A percentile compares a stretch with the other conserved stretches of the same genome.
These are phyloP conservation scores for Diplodia intermedia DNA, from an alignment of 2,329 filamentous ascomycete genomes.

Conservation along the genomic window DNA sequence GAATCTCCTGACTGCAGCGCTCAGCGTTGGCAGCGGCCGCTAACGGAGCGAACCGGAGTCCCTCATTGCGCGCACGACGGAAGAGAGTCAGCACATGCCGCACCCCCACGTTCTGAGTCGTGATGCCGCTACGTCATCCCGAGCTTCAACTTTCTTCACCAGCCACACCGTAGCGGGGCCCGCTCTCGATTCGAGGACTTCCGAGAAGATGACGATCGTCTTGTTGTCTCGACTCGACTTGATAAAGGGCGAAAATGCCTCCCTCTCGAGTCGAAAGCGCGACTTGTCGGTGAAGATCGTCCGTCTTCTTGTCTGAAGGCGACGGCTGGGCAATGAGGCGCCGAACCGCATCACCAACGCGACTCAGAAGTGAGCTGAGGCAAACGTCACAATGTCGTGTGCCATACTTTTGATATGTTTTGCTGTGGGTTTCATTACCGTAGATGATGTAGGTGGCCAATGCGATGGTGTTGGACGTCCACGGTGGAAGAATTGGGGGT, in stretches of 20 bases:
- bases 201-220: constrained; percentile 6
- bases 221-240: constrained; percentile 15
- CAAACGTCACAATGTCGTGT: constrained; percentile 18
- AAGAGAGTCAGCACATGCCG: not conserved
- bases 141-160: not conserved
- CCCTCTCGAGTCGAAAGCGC: constrained; percentile 15
- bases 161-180: not conserved
- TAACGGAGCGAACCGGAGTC: constrained; percentile 18
- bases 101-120: constrained; percentile 24
- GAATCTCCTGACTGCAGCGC: constrained; percentile 7
- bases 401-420: not conserved
- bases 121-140: constrained; percentile 23
- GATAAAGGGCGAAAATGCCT: not conserved
- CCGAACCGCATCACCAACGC: constrained; percentile 14
- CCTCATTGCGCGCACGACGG: not conserved
- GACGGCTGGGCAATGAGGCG: not conserved
- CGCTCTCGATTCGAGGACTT: constrained; percentile 24
- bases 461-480: not conserved
- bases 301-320: constrained; percentile 1
- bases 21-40: not conserved
- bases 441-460: not conserved
- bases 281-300: constrained; percentile 1
- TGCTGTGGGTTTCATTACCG: not conserved
- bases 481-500: not conserved
- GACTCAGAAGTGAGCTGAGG: constrained; percentile 1